Conservation (phyloP, 2,329 filamentous ascomycete genomes). For the Colletotrichum cordylinicola region DNA sequence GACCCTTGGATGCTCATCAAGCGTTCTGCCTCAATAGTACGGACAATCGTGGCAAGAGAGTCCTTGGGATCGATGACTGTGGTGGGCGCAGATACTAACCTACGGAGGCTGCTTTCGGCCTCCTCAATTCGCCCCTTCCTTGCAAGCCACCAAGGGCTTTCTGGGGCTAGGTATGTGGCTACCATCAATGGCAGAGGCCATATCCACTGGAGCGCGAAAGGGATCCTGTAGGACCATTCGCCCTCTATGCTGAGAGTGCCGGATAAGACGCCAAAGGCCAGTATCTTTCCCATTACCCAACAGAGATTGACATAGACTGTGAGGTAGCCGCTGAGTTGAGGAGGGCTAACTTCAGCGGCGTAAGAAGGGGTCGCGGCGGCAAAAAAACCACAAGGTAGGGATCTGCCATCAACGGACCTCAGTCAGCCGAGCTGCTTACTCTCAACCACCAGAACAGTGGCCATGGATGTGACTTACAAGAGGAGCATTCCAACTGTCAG, state of each 20-base stretch:
- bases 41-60: background rate
- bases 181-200: slow-evolving; percentile 38
- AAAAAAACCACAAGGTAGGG: slow-evolving; percentile 51
- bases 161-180: slow-evolving; percentile 36
- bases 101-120: slow-evolving; percentile 40
- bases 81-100: slow-evolving; percentile 39
- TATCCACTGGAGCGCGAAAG: slow-evolving; percentile 44
- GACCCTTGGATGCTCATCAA: slow-evolving; percentile 51
- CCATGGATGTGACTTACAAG: slow-evolving; percentile 32
- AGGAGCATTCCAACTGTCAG: slow-evolving; percentile 49
- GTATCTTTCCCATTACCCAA: slow-evolving; percentile 46
- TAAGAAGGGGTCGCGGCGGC: slow-evolving; percentile 46
- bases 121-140: slow-evolving; percentile 51
- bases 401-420: background rate
- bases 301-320: slow-evolving; percentile 48
- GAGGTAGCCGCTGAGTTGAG: slow-evolving; percentile 44
- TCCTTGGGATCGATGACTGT: background rate
- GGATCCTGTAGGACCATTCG: slow-evolving; percentile 30
- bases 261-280: slow-evolving; percentile 42
- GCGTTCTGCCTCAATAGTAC: slow-evolving; percentile 27
- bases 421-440: background rate
- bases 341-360: slow-evolving; percentile 46
- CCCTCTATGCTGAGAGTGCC: slow-evolving; percentile 37
- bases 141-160: slow-evolving; percentile 43
- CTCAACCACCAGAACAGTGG: background rate